Evolutionary conservation across 768 basidiomycete species (phyloP), one percentile per base, ranked within the genome.

Genomic region (Psilocybe azurescens): DNA sequence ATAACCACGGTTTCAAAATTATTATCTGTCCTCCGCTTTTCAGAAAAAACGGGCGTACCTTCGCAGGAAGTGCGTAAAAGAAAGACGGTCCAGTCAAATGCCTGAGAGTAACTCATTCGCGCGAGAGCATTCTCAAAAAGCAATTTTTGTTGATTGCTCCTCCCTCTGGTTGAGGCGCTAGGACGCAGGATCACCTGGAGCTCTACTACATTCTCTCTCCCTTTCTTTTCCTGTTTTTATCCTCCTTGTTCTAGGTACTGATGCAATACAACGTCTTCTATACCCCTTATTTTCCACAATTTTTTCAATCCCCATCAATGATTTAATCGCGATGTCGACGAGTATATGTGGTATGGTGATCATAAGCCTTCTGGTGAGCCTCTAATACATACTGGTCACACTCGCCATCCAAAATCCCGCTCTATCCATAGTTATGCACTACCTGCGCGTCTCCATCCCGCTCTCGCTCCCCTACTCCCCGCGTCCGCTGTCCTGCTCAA

Each of bases 371-470:
- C 6, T 54, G 53, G 20, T 32, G 32, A 53, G 46, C 53, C 9
- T 58, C 53, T 56, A 48, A 59, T 55, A 13, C 50, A 91, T 90
- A 13, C 82, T 94, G 61, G 86, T 95, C 65, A 93, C 92, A 16
- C 86, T 96, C 53, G 94, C 94, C 4, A 89, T 97, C 3, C 97
- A 99, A 80, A 99, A 99, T 77, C 94, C 94, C 30, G 88, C 93
- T 9, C 81, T 99, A 53, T 95, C 95, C 56, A 95, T 99, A 71
- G 93, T 99, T 66, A 97, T 99, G 93, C 95, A 98, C 80, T 94
- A 98, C 77, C 98, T 97, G n/a, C 88, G 97, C 62, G 90, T 95
- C 60, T 91, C 93, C 2, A 91, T 86, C 0, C 86, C 94, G 6
- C 79, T 90, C 1, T 80, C 89, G 46, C 82, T 90, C 33, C 80